Base-by-base conservation (phyloP, 2,329 filamentous ascomycete genomes). In the Metarhizium anisopliae region DNA sequence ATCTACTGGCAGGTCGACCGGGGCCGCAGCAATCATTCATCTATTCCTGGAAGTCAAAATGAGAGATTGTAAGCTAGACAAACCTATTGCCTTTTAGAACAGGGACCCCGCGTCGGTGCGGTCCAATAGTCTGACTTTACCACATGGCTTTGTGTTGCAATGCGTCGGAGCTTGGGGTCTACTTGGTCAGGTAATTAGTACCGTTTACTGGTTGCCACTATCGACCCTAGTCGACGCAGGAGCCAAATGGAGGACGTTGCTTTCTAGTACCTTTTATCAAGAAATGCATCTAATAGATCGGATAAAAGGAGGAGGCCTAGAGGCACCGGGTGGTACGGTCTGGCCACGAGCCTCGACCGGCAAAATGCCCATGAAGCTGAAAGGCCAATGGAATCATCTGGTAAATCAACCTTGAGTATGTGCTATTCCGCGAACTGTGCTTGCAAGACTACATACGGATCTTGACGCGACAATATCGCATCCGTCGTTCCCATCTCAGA, bases 401-500 rank as follows among this genome's bases (percentile, higher is more conserved):
- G 5, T 36, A 6, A 18, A 51, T 36, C 13, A 51, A 49, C 25
- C 18, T 38, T 51, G 25, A 53, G 51, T 47, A 47, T 25, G 45
- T 45, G 18, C 45, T 52, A 59, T 20, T 54, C 56, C n/a, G 54
- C 50, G 49, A 51, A 58, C 7, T 58, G 47, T 14, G 47, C 52
- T 42, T 59, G 56, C 18, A 55, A 43, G n/a, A 53, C 36, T 50
- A 55, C 51, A 18, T 56, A 59, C 55, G 54, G 55, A 56, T 62
- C 56, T 45, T 58, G 56, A 43, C 56, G 50, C 13, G 50, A 53
- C 18, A 47, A 40, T 30, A 20, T 11, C 18, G 20, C 25, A 20
- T 52, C 20, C 8, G 40, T 52, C 5, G 53, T 13, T 14, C 50
- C 35, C 6, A 47, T 57, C 16, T 57, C 58, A 2, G 55, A 58